Conservation (phyloP, 2,329 filamentous ascomycete species). For the Phyllosticta citribraziliensis region DNA sequence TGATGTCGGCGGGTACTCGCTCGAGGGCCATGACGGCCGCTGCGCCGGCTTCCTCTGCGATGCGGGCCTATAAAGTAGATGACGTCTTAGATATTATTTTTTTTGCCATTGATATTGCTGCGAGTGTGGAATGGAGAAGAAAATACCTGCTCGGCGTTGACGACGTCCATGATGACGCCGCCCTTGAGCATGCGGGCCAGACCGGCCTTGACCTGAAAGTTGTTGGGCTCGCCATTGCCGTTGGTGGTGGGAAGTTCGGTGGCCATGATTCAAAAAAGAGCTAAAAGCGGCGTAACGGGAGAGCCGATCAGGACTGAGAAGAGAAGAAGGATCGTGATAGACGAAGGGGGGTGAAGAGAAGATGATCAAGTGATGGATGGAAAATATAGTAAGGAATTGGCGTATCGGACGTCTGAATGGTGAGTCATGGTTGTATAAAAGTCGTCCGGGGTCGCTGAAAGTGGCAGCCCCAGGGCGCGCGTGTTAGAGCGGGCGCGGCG, state of each 20-base stretch:
- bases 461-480: neutral
- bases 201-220: constrained; percentile 87
- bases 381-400: constrained; percentile 5
- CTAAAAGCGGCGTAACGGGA: neutral
- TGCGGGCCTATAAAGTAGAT: constrained; percentile 57
- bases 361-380: neutral
- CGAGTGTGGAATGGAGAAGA: neutral
- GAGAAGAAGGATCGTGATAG: neutral
- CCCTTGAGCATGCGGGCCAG: constrained; percentile 98
- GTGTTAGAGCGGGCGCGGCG: too few relatives aligned
- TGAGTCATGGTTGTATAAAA: neutral
- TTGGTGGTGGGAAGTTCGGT: constrained; percentile 40
- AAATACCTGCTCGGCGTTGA: constrained; percentile 69
- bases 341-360: neutral
- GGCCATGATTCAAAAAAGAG: constrained; percentile 27
- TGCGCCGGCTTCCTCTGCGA: constrained; percentile 93
- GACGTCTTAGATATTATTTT: neutral
- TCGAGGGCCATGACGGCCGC: constrained; percentile 97
- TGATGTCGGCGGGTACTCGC: constrained; percentile 93
- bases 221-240: constrained; percentile 33
- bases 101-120: neutral
- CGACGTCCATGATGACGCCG: constrained; percentile 99
- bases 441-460: neutral
- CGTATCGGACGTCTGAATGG: neutral
- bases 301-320: neutral